Base-by-base conservation (phyloP, 768 basidiomycete genomes). In the Pulveroboletus frians region DNA sequence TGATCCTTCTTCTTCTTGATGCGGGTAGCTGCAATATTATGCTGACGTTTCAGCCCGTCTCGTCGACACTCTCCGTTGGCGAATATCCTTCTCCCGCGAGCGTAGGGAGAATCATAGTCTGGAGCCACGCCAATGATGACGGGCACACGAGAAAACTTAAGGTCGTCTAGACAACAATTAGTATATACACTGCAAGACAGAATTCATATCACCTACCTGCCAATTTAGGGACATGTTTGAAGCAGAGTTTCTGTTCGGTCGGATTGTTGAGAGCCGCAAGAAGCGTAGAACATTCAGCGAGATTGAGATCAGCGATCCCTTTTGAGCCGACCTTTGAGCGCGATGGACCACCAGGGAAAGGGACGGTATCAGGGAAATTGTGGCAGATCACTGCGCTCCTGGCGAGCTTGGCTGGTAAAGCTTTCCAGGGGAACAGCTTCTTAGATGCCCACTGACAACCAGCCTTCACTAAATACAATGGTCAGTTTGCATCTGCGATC, bases 371-470 rank as follows among this genome's bases (percentile, higher is more conserved):
- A 4, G 46, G 46, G 37, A 20, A 47, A 13, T 38, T 38, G 15
- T 47, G 37, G 37, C 46, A 47, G 4, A 47, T 29, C 3, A 47
- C 20, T 0, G 13, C 20, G 3, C 37, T 39, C 6, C 9, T 14
- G 4, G 46, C 15, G 3, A 47, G 46, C 9, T 29, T 39, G 3
- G 4, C 7, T 2, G 46, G 46, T 18, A 47, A 47, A 4, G 37
- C 46, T 15, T 47, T 47, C 46, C 46, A 47, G 9, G 46, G 37
- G 6, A 47, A 38, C 5, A 47, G 29, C 37, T 47, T 47, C 9
- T 14, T 5, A 2, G 38, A 32, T 3, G 29, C 38, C 46, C 46
- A 47, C 21, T 11, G 3, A 47, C 38, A 39, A 17, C 46, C 20
- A 13, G 20, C 9, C 11, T 43, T 34, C 11, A 34, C 32, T 34